These are phyloP conservation scores for Solanum bulbocastanum DNA, from an alignment of 257 asterid genomes.

Conservation along the genomic window DNA sequence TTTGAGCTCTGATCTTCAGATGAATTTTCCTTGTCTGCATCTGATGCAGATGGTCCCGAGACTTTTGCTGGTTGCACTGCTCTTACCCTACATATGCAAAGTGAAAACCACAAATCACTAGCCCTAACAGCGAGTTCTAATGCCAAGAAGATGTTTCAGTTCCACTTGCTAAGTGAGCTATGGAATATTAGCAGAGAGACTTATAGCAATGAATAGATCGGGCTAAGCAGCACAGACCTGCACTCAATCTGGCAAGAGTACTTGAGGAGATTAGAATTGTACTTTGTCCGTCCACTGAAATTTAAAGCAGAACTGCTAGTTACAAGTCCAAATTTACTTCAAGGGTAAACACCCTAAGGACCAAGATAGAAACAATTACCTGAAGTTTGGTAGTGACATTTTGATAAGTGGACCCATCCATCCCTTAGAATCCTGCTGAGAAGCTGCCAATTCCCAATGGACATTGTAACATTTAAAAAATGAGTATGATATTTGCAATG, in stretches of 20 bases:
- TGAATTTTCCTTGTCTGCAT: conserved; percentile 11
- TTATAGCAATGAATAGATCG: not conserved
- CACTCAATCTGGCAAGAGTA: conserved; percentile 90
- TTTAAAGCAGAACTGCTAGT: not conserved
- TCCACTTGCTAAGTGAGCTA: not conserved
- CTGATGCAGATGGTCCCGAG: conserved; percentile 20
- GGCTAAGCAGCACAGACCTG: conserved; percentile 39
- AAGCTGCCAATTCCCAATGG: conserved; percentile 23
- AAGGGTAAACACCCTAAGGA: not conserved
- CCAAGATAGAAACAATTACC: conserved; percentile 24
- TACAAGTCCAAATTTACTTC: not conserved
- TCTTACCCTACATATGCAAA: conserved; percentile 36
- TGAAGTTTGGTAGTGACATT: conserved; percentile 90
- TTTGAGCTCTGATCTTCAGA: not conserved
- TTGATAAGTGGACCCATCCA: conserved; percentile 74
- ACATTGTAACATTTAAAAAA: not conserved
- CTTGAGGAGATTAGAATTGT: conserved; percentile 72
- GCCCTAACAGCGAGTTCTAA: not conserved
- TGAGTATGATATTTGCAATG: not conserved
- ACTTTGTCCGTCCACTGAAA: conserved; percentile 82
- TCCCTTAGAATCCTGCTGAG: conserved; percentile 21
- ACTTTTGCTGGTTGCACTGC: conserved; percentile 58
- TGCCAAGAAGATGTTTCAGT: not conserved
- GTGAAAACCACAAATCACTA: not conserved
- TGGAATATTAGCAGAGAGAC: not conserved